These are phyloP conservation scores for Candida nanaspora DNA, from an alignment of 805 yeast genomes.

Conservation along the genomic window DNA sequence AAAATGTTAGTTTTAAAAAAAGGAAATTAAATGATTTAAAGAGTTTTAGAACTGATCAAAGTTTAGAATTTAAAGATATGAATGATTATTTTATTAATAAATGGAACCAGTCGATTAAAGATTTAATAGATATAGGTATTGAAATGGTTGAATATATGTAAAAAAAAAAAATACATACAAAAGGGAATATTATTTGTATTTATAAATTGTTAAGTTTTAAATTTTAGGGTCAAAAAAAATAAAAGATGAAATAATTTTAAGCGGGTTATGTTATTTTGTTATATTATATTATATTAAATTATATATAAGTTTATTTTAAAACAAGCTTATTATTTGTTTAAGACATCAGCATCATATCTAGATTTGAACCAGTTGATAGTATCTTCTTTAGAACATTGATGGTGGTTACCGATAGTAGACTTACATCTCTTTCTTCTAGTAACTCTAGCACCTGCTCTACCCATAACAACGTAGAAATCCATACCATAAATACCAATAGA, in stretches of 20 bases:
- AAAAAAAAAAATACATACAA: not conserved
- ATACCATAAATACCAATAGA: conserved; percentile 99
- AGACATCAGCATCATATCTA: conserved; percentile 98
- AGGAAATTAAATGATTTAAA: conserved; percentile 34
- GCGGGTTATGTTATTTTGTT: not conserved
- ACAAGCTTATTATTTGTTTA: conserved; percentile 54
- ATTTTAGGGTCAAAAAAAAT: too few species aligned
- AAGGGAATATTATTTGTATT: not conserved
- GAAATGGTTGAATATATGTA: conserved; percentile 19
- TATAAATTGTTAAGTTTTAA: not conserved
- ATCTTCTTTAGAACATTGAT: conserved; percentile 89
- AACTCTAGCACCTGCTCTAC: conserved; percentile 98
- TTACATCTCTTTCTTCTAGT: conserved; percentile 97
- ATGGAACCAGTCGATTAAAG: conserved; percentile 44
- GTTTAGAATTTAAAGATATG: conserved; percentile 36
- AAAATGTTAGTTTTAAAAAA: conserved; percentile 27
- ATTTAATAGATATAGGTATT: conserved; percentile 30
- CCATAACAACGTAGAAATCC: conserved; percentile 99
- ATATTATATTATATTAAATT: too few species aligned
- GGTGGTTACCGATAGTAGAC: conserved; percentile 84
- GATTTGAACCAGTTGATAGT: conserved; percentile 98
- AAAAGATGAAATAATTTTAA: not conserved
- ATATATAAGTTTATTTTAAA: not conserved
- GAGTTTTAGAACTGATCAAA: conserved; percentile 33
- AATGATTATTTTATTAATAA: conserved; percentile 36